These are phyloP conservation scores for Penicillium fimorum DNA, from an alignment of 495 filamentous ascomycete species.

Conservation along the genomic window DNA sequence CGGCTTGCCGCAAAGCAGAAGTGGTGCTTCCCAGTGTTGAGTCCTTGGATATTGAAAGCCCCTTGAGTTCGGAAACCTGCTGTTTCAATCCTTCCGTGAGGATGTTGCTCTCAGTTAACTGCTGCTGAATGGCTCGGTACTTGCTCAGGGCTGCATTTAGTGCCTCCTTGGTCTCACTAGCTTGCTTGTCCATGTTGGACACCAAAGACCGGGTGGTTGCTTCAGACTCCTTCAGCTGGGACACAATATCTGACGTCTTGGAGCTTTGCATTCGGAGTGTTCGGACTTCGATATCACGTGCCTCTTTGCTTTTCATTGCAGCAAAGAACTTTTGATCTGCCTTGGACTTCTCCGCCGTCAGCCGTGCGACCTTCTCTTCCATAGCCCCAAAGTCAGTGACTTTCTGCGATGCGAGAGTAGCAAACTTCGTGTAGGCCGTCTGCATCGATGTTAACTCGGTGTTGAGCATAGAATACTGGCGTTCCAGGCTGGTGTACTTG, in stretches of 20 bases:
- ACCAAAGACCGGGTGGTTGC: constrained; percentile 55
- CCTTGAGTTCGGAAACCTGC: constrained; percentile 74
- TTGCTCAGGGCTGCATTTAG: constrained; percentile 64
- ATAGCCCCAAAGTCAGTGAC: constrained; percentile 67
- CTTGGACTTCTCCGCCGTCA: constrained; percentile 86
- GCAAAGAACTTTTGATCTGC: constrained; percentile 97
- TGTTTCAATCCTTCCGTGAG: constrained; percentile 68
- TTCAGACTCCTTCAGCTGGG: constrained; percentile 89
- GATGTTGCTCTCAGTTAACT: constrained; percentile 63
- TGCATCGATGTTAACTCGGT: constrained; percentile 85
- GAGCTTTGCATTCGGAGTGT: constrained; percentile 75
- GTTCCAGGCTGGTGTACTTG: constrained; percentile 70
- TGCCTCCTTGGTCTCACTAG: constrained; percentile 74
- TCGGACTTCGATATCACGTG: constrained; percentile 71
- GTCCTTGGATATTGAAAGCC: constrained; percentile 72
- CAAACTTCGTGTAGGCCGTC: constrained; percentile 80
- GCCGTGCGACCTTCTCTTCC: constrained; percentile 74
- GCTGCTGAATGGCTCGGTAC: constrained; percentile 67
- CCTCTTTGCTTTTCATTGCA: constrained; percentile 89
- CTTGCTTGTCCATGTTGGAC: constrained; percentile 86
- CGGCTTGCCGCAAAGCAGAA: constrained; percentile 64
- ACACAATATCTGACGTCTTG: constrained; percentile 90
- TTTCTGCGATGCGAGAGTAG: constrained; percentile 79
- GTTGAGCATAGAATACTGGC: constrained; percentile 77
- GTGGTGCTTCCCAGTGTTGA: constrained; percentile 49